These are phyloP conservation scores for Silene latifolia DNA, from an alignment of 148 eudicot genomes.

Conservation along the genomic window DNA sequence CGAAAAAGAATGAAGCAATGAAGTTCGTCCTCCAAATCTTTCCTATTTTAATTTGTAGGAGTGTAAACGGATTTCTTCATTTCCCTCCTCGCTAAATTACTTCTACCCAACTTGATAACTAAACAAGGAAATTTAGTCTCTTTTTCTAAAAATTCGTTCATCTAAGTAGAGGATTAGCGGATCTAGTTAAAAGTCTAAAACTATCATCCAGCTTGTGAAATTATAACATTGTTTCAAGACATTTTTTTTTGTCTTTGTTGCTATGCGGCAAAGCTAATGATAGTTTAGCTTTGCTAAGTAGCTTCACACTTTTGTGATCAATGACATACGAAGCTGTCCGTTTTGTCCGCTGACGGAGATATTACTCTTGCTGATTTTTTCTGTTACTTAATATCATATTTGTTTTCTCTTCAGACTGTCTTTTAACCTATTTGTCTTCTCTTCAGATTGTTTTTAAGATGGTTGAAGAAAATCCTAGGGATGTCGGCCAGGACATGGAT, in stretches of 20 bases:
- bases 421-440: slow-evolving; percentile 16
- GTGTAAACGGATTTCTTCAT: too few species aligned
- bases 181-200: too few species aligned
- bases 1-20: too few species aligned
- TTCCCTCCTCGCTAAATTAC: too few species aligned
- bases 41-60: too few species aligned
- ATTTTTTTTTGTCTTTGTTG: background rate
- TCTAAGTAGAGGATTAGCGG: too few species aligned
- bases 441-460: slow-evolving; percentile 85
- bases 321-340: background rate
- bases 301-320: background rate
- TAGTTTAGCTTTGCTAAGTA: background rate
- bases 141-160: too few species aligned
- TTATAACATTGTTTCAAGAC: background rate
- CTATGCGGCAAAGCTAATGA: background rate
- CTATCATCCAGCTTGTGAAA: background rate
- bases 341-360: background rate
- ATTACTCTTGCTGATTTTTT: too few species aligned
- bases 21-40: too few species aligned
- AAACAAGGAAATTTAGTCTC: too few species aligned
- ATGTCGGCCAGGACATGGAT: slow-evolving; percentile 84
- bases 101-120: too few species aligned
- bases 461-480: slow-evolving; percentile 93
- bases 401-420: background rate
- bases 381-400: too few species aligned